Base-by-base conservation (phyloP, 148 eudicot species). In the Chenopodium berlandieri region DNA sequence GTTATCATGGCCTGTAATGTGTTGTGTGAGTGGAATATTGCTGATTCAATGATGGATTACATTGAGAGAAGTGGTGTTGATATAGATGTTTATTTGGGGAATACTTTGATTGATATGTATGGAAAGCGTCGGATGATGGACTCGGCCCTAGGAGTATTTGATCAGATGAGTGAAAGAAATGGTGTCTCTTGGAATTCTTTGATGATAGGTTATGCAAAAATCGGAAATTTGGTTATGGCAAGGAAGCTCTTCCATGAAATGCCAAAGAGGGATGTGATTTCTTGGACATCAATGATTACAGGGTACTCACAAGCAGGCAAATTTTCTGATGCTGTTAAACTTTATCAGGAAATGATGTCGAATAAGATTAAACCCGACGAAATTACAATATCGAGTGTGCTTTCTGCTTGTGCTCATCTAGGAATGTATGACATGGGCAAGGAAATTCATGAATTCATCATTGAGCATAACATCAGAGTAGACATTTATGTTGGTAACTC, bases 201-300 rank as follows among this genome's bases (percentile, higher is more conserved):
- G 91, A 87, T 92, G 78, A 86, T 54, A 82, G 89, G 89, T 13
- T 88, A 88, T 76, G 85, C 86, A 9, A 94, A 91, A 85, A 32
- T 77, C 16, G 91, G 94, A 47, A 84, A 90, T 85, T 82, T 92
- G 76, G 79, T 40, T 50, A 73, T 67, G 9, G 97, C 94, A 20
- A 87, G 85, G 79, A 86, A 58, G 58, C 68, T 93, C 22, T 92
- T 94, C 65, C 82, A 91, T 88, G 87, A 83, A 71, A 94, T 91
- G 97, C 92, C 92, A 0, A 85, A 70, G 20, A 92, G 86, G 85
- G 93, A 92, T 79, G 93, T 92, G 79, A 82, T 92, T 80, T 91
- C 95, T 0, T 94, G 95, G 95, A 94, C 95, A 34, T 85, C 91
- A 11, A 86, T 94, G 88, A 92, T 94, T 77, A 85, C 89, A 3